Percentiles rank a stretch among this genome's conserved stretches.
These are phyloP conservation scores for Suhomyces canberraensis DNA, from an alignment of 805 yeast species.

Conservation along the genomic window DNA sequence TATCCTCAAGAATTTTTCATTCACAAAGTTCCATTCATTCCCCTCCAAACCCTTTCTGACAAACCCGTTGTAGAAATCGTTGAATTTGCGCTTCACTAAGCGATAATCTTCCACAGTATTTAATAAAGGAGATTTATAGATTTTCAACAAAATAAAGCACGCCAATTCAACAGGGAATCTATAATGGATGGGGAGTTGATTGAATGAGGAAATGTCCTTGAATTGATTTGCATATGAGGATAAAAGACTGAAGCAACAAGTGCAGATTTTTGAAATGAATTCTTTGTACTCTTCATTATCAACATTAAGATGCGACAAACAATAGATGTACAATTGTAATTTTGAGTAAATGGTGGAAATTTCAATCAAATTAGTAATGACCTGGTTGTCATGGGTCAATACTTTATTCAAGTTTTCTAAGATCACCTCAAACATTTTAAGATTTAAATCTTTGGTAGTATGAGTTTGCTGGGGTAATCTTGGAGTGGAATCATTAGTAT, in stretches of 20 bases:
- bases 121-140: slow-evolving; percentile 32
- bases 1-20: slow-evolving; percentile 20
- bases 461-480: slow-evolving; percentile 15
- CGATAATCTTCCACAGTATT: slow-evolving; percentile 22
- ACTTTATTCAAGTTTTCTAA: slow-evolving; percentile 25
- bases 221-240: slow-evolving; percentile 22
- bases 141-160: slow-evolving; percentile 27
- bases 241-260: slow-evolving; percentile 24
- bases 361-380: slow-evolving; percentile 23
- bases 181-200: slow-evolving; percentile 40
- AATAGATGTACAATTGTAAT: slow-evolving; percentile 36
- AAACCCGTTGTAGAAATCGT: slow-evolving; percentile 17
- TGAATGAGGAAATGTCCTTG: slow-evolving; percentile 15
- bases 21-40: slow-evolving; percentile 22
- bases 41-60: slow-evolving; percentile 11
- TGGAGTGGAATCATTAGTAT: slow-evolving; percentile 11
- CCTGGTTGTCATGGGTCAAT: slow-evolving; percentile 12
- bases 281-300: slow-evolving; percentile 25
- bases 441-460: slow-evolving; percentile 32
- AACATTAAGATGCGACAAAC: slow-evolving; percentile 24
- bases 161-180: slow-evolving; percentile 37
- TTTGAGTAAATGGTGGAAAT: slow-evolving; percentile 36
- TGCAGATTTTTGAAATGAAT: slow-evolving; percentile 23
- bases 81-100: slow-evolving; percentile 21
- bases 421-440: slow-evolving; percentile 43